Evolutionary conservation across 148 eudicot genomes (phyloP).

Genomic region (Spergularia bocconei): DNA sequence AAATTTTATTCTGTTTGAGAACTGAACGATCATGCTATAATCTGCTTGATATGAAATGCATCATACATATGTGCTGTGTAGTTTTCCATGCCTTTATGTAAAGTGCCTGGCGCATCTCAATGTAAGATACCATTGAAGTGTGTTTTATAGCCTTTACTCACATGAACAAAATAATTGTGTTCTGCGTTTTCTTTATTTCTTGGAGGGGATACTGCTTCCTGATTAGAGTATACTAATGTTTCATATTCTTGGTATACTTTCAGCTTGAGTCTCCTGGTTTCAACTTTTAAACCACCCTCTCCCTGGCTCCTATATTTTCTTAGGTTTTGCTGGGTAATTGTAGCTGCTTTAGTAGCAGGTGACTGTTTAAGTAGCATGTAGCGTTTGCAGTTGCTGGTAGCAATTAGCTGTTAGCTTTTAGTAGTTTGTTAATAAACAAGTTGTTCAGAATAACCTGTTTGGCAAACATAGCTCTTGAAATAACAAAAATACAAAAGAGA

Average conservation of each 20-base stretch:
- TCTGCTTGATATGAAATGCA: conserved; percentile 14
- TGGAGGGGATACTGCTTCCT: neutral
- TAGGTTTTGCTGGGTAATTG: no score
- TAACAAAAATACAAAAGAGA: no score
- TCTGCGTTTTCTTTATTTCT: neutral
- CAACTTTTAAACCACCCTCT: neutral
- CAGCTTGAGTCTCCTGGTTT: neutral
- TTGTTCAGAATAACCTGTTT: no score
- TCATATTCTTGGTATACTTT: neutral
- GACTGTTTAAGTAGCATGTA: no score
- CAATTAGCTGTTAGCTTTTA: no score
- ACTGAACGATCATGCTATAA: conserved; percentile 16
- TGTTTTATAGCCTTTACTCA: conserved; percentile 5
- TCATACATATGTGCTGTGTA: neutral
- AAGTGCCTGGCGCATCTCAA: neutral
- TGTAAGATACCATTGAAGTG: conserved; percentile 9
- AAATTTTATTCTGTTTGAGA: conserved; percentile 1
- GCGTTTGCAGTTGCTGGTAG: no score
- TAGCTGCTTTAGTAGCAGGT: no score
- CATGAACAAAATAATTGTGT: neutral
- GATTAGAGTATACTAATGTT: neutral
- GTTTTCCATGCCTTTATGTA: neutral
- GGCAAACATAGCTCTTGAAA: no score
- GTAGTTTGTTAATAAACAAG: no score
- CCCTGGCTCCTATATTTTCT: neutral